phyloP scores from a whole-genome alignment of 106 monocot species.

The Platanthera zijinensis region DNA sequence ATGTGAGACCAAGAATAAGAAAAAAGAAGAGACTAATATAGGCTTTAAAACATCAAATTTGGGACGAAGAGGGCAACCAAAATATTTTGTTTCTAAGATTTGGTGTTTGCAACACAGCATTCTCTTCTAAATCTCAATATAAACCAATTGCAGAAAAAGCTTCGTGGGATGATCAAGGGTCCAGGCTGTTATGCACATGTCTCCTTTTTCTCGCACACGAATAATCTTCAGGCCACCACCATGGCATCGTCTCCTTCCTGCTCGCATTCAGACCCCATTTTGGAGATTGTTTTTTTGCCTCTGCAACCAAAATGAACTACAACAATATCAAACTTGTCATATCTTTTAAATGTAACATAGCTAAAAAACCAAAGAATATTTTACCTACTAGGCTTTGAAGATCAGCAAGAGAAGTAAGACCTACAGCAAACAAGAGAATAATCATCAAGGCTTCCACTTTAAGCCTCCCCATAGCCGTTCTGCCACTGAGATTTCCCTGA shows the following conservation, averaged over 20 bases:
- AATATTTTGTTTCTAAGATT: too few relatives aligned
- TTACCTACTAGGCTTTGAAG: constrained; percentile 20
- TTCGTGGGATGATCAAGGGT: constrained; percentile 17
- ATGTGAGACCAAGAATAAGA: too few relatives aligned
- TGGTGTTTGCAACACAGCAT: too few relatives aligned
- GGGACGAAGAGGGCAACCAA: too few relatives aligned
- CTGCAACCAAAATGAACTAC: background rate
- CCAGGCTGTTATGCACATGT: constrained; percentile 25
- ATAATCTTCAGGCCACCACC: constrained; percentile 30
- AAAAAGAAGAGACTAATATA: too few relatives aligned
- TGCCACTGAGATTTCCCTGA: background rate
- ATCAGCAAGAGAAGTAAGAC: constrained; percentile 7
- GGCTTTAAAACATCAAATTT: too few relatives aligned
- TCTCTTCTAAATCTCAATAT: too few relatives aligned
- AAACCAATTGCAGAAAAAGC: background rate
- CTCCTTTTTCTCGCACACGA: constrained; percentile 11
- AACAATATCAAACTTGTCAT: background rate
- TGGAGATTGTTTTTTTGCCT: background rate
- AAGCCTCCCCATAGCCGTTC: background rate
- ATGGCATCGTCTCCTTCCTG: constrained; percentile 6
- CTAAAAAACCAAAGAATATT: background rate
- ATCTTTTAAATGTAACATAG: background rate
- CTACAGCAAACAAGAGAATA: constrained; percentile 1
- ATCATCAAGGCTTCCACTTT: constrained; percentile 2
- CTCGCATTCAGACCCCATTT: background rate